These are phyloP conservation scores for Pseudomonodictys pantanalensis DNA, from an alignment of 495 filamentous ascomycete genomes.

Conservation along the genomic window DNA sequence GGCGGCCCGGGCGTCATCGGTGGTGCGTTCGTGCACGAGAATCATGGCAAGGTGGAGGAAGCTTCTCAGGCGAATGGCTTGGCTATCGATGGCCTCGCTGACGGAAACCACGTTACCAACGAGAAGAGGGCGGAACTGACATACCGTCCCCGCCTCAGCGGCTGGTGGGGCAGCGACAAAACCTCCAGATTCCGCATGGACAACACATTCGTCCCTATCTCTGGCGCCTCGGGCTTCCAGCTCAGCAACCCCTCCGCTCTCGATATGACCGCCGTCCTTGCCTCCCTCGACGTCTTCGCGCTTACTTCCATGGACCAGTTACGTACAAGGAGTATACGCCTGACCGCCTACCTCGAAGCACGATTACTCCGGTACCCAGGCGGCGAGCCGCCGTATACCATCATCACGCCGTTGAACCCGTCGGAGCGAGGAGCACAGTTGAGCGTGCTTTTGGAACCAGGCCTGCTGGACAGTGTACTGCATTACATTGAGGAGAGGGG, in stretches of 20 bases:
- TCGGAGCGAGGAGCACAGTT: conserved; percentile 80
- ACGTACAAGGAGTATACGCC: conserved; percentile 66
- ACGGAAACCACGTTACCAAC: neutral
- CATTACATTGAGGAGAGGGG: conserved; percentile 62
- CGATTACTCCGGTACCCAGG: conserved; percentile 50
- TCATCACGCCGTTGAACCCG: conserved; percentile 77
- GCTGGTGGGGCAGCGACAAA: conserved; percentile 90
- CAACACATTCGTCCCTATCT: conserved; percentile 71
- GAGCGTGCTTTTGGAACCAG: conserved; percentile 65
- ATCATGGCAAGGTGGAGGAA: conserved; percentile 51
- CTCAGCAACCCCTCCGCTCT: conserved; percentile 36
- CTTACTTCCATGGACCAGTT: conserved; percentile 67
- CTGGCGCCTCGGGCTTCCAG: conserved; percentile 47
- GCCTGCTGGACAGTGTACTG: conserved; percentile 68
- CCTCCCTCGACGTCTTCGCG: conserved; percentile 76
- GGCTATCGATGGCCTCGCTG: too few relatives aligned
- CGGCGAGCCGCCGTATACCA: conserved; percentile 53
- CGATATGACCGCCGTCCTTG: conserved; percentile 66
- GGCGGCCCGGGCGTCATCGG: conserved; percentile 84
- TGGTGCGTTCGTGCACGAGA: conserved; percentile 81
- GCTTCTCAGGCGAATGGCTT: too few relatives aligned
- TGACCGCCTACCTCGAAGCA: conserved; percentile 77
- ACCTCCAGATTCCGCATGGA: conserved; percentile 73
- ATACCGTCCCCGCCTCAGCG: conserved; percentile 44
- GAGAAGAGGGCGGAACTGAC: neutral